Evolutionary conservation across 2,329 filamentous ascomycete genomes (phyloP).

Genomic region (Calcarisporium arbuscula): DNA sequence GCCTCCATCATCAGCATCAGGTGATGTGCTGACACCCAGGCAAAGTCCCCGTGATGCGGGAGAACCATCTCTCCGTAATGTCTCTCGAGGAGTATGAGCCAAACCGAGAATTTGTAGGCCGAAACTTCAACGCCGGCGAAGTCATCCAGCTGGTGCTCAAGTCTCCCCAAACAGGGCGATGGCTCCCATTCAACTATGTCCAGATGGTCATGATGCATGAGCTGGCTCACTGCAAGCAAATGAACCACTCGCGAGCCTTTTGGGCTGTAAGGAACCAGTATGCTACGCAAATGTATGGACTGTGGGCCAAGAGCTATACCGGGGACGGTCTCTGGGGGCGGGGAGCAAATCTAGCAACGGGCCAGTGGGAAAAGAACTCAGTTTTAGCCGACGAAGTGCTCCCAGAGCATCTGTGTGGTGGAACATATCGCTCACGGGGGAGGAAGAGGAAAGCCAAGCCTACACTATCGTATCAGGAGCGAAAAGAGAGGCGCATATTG

Average conservation of each 20-base stretch:
- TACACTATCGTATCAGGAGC: constrained; percentile 60
- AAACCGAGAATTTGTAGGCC: constrained; percentile 77
- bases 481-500: constrained; percentile 63
- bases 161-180: constrained; percentile 54
- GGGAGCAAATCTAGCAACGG: constrained; percentile 57
- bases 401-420: constrained; percentile 72
- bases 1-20: neutral
- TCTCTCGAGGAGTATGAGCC: constrained; percentile 75
- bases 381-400: constrained; percentile 49
- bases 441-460: constrained; percentile 49
- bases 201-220: constrained; percentile 97
- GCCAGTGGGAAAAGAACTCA: constrained; percentile 49
- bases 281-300: constrained; percentile 59
- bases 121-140: constrained; percentile 87
- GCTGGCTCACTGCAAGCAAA: constrained; percentile 81
- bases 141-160: constrained; percentile 80
- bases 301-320: constrained; percentile 66
- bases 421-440: constrained; percentile 61
- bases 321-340: constrained; percentile 81
- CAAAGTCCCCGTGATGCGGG: constrained; percentile 61
- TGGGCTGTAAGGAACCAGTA: constrained; percentile 74
- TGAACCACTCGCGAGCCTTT: constrained; percentile 80
- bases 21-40: neutral
- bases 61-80: constrained; percentile 57
- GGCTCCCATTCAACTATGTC: constrained; percentile 78